Base-by-base conservation (phyloP, 116 monocot species). In the Papilionanthe hybrid region DNA sequence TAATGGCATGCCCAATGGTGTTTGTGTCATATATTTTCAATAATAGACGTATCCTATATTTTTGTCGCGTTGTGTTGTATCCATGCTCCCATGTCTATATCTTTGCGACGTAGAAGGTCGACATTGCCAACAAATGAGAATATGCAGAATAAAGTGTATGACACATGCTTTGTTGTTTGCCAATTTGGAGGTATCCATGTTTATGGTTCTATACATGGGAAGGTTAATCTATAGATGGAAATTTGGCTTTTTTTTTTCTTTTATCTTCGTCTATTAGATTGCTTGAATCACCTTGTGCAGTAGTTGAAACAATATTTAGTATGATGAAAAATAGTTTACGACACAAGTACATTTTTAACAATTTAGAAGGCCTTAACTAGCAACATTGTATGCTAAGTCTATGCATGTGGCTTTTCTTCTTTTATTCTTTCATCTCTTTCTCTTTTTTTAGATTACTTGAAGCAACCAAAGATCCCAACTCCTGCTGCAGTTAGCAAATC, bases 401-500 rank as follows among this genome's bases (percentile, higher is more conserved):
- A 71, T 71, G 12, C 29, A n/a, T 71, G 69, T 1, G 32, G 37
- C 15, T 71, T 28, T 71, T 28, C 13, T 17, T 17, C 17, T 53
- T 53, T 5, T 63, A 23, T 18, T 67, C 67, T 67, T 67, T 67
- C 29, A 28, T 67, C 28, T 17, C 12, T 69, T 32, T 30, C 28
- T 63, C 22, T 63, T 8, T 58, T 29, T 2, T 42, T 43, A 98
- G 94, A 94, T 86, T 84, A 44, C 6, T 44, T 86, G 48, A 88
- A 76, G 75, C 87, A 87, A 58, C 77, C 82, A 42, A 91, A 87
- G 84, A 83, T 84, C 81, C 56, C 78, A 17, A 87, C 75, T 75
- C 87, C 89, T 87, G 75, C 85, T 12, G 84, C 88, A 76, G 58
- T 66, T 74, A 89, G 84, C 57, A 75, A 82, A 75, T 86, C 90